Evolutionary conservation across 2,329 filamentous ascomycete species (phyloP), one percentile per base, ranked within the genome.

Genomic region (Coniella lustricola): DNA sequence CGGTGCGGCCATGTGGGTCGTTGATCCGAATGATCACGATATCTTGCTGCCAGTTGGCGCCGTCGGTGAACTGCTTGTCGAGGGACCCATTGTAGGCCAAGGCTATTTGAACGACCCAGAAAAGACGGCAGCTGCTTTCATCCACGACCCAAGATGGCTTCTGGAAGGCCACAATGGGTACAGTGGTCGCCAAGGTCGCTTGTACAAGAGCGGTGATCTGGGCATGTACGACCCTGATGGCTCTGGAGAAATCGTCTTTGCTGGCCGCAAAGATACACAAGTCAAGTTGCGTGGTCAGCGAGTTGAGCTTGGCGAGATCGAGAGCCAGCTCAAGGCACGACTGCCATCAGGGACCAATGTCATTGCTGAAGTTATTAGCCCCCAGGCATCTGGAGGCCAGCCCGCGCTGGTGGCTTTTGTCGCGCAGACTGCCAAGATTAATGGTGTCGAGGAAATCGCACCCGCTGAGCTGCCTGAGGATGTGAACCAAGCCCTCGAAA

Each of bases 271-370:
- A 52, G 79, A 83, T 53, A 69, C 69, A 0, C 79, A 82, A 57
- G 69, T 82, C 40, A 83, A 83, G 58, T 62, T 83, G 5, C 70
- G 73, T 10, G 82, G 82, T 10, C 80, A 74, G 49, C 63, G 77
- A 29, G 67, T 80, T 36, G 82, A 77, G 60, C 65, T 77, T 3
- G 72, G 67, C 10, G 74, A 72, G 59, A 73, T 73, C 46, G 76
- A 69, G 59, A 66, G 65, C 52, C 67, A 67, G 47, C 56, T 63
- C 20, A 67, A 46, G 50, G 63, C 54, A 46, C 61, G 59, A 10
- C 67, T 72, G 29, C 65, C 71, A 8, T 48, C 61, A 0, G 64
- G 62, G 10, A 63, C 61, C 10, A 64, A 66, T 3, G 64, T 75
- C 0, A 70, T 74, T 21, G 70, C 67, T 2, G 75, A 77, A 54